Evolutionary conservation across 768 basidiomycete genomes (phyloP), one percentile per base, ranked within the genome.

Genomic region (Neoboletus magnificus): DNA sequence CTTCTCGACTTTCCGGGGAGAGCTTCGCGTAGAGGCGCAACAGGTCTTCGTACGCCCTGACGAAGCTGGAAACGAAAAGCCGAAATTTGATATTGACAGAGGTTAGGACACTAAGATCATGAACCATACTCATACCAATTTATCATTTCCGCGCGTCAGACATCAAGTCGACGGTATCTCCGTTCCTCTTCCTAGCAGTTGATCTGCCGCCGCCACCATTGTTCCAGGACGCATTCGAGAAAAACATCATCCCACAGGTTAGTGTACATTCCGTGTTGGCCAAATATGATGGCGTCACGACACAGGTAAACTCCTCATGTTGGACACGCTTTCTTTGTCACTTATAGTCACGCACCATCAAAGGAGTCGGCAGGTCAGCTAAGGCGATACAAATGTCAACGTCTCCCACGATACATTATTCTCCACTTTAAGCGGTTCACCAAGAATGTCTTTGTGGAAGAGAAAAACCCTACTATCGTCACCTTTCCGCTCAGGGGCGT

Each of bases 191-290:
- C 75, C 82, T 99, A 39, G 91, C 96, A 2, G 85, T 98, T 29
- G 97, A 99, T 75, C 81, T 98, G 25, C 97, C 97, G 18, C 91
- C 97, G 1, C 94, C 94, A n/a, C 97, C 96, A 16, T 75, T 99
- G 37, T 99, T 98, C 74, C 96, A 98, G 73, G 95, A 98, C 68
- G 75, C 90, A 5, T 82, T 96, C 44, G 94, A 97, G 76, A 97
- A 97, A 76, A 98, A 98, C 71, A 98, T 99, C 70, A 97, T 98
- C 60, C 97, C 97, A 32, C 97, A 99, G 79, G 92, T 97, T 57
- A 89, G 88, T 44, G 86, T 99, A 54, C 85, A 93, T 55, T 85
- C 87, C 12, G 87, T 98, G 29, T 79, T 98, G 23, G 82, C 89
- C 20, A 99, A 99, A 73, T 99, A 94, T 72, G 93, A 98, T 71